Base-by-base conservation (phyloP, 345 rosid genomes). In the Dipteronia sinensis region DNA sequence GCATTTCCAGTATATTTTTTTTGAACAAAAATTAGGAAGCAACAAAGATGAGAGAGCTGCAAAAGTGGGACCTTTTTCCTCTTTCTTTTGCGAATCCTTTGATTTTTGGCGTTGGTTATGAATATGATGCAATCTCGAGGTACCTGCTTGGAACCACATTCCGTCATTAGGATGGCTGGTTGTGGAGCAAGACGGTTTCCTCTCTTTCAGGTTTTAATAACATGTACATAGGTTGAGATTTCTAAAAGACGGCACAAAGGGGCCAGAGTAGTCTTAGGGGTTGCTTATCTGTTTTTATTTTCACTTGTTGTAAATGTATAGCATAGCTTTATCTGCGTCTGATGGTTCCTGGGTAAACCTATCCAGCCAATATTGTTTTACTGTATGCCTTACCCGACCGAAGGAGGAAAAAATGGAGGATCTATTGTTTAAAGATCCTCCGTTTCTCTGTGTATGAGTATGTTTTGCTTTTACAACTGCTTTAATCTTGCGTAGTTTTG, bases 81-180 rank as follows among this genome's bases (percentile, higher is more conserved):
- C 58, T 44, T 67, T 20, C 25, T 46, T 59, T 62, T 31, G 53
- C 46, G 2, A 34, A 22, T 68, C 63, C 68, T 44, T 64, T 29
- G 7, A 51, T 42, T 63, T 66, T 68, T 55, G 34, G 22, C 64
- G 31, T 76, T 71, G 31, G 56, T 49, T 65, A 23, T 71, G 27
- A 53, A 38, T 20, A 1, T 19, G 8, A 75, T 10, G 49, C 29
- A 10, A 53, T 10, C 20, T 73, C 9, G 72, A 76, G 78, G 70
- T 59, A 23, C 58, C 61, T 73, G 76, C 85, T 83, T 86, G 87
- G 87, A 84, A 86, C 81, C 85, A 62, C 58, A 73, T 66, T 75
- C 77, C 17, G 81, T 47, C 81, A 53, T 53, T 46, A 3, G 17
- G 69, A 66, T 78, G 79, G 80, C 77, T 74, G 71, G 61, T 66